phyloP scores from a whole-genome alignment of 2,329 filamentous ascomycete genomes.

The Chaetomiaceae sp. region DNA sequence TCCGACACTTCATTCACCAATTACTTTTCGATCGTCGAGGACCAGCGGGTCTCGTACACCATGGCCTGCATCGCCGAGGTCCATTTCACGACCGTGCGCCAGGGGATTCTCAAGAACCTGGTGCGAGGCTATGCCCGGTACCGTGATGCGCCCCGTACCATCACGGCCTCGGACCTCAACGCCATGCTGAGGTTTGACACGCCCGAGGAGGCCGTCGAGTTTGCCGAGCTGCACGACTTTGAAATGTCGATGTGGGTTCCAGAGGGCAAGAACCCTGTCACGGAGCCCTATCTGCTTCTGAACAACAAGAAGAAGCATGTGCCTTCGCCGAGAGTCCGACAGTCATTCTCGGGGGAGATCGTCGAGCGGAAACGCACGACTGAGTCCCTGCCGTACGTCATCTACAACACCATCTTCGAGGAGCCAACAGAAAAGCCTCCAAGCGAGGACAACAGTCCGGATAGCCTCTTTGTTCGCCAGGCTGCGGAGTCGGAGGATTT shows the following conservation, averaged over 20 bases:
- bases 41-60: constrained; percentile 56
- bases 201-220: constrained; percentile 59
- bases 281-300: constrained; percentile 39
- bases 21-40: constrained; percentile 57
- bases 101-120: constrained; percentile 52
- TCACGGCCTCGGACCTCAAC: constrained; percentile 53
- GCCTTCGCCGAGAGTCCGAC: constrained; percentile 46
- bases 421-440: constrained; percentile 23
- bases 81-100: constrained; percentile 59
- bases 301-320: constrained; percentile 42
- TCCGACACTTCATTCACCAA: constrained; percentile 47
- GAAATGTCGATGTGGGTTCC: constrained; percentile 42
- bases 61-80: constrained; percentile 67
- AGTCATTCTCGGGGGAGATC: constrained; percentile 50
- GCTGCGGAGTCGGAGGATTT: neutral
- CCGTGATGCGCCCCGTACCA: constrained; percentile 53
- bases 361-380: constrained; percentile 57
- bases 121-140: constrained; percentile 52
- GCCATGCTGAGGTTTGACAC: constrained; percentile 62
- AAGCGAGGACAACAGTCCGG: constrained; percentile 13
- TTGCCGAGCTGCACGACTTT: constrained; percentile 56
- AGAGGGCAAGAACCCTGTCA: constrained; percentile 20
- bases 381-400: constrained; percentile 48
- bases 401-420: constrained; percentile 51
- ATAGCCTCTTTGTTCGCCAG: constrained; percentile 28